Evolutionary conservation across 108 stramenopile species (phyloP), one percentile per base, ranked within the genome.

Genomic region (Skeletonema costatum): DNA sequence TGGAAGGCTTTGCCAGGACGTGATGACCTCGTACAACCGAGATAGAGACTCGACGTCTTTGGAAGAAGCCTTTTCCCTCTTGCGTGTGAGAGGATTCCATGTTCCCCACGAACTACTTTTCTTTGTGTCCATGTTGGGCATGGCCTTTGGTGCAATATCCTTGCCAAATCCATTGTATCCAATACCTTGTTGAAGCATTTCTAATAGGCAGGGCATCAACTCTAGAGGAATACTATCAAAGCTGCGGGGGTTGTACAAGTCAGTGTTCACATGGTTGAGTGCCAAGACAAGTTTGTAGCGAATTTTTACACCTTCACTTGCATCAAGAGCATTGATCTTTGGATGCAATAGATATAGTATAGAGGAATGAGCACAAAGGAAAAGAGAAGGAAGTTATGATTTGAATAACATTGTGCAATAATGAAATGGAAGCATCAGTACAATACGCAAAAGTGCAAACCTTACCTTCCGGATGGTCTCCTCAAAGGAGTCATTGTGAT

Each of bases 201-300:
- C 63, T 1, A 64, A 9, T 2, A 64, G 38, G 0, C 5, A 2
- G 4, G 63, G 63, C 63, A 64, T 64, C 63, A 38, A 19, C 63
- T 64, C 63, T 2, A 64, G 35, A 11, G 63, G 63, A 14, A 64
- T 21, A 9, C 8, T 19, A 39, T 64, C 38, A 8, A 64, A 64
- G 63, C 35, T 64, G 1, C 33, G 63, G 11, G 33, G 33, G 38
- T 64, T 19, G 11, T 38, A 64, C 63, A 64, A 12, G 4, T 64
- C 63, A 6, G 16, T 38, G 9, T 64, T 64, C 11, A 64, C 33
- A 14, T 38, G 36, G 0, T 35, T 64, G 31, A 63, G 30, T 5
- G 63, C 63, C 38, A 64, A 9, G 31, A 64, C 33, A 11, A 64
- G 2, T 39, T 64, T 64, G 33, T 38, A 64, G 38, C 63, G 63